Base-by-base conservation (phyloP, 73 alveolate genomes). In the Paramecium pentaurelia region DNA sequence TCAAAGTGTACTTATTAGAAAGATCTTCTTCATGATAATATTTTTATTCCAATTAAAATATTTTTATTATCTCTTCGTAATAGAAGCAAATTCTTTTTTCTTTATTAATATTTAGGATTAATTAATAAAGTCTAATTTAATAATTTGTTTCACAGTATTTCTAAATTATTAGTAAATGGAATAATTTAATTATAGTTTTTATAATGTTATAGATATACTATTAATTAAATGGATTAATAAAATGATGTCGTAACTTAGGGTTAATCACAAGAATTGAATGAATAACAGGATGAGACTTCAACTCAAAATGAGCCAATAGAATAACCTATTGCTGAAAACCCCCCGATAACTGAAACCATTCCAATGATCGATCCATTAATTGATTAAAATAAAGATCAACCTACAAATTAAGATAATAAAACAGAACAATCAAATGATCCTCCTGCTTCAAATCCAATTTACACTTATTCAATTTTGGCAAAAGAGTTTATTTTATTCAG, bases 401-500 rank as follows among this genome's bases (percentile, higher is more conserved):
- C 70, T 16, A 6, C 36, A 54, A 54, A 18, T 18, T 18, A 54
- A 8, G 70, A 54, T 54, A 54, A 54, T 54, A 16, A 54, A 54
- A 7, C 70, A 54, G 70, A 54, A 18, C 6, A 54, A 18, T 25
- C 70, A 16, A 54, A 54, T 49, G 60, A 49, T 18, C 36, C 36
- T 18, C 34, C 70, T 18, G 6, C 16, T 64, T 5, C 84, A 32
- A 64, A 32, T 28, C 84, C 84, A 64, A 12, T 64, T 4, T 64
- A 64, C 22, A 64, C 84, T 28, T 64, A 64, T 34, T 32, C 84
- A 16, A 73, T 73, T 73, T 34, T 37, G 60, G 87, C 58, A 14
- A 73, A 73, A 73, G 91, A 80, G 18, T 80, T 80, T 64, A 25
- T 80, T 45, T 27, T 80, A 8, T 80, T 80, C 12, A 32, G 49